Conservation (phyloP, 305 asterid genomes). For the Fraxinus sp. region DNA sequence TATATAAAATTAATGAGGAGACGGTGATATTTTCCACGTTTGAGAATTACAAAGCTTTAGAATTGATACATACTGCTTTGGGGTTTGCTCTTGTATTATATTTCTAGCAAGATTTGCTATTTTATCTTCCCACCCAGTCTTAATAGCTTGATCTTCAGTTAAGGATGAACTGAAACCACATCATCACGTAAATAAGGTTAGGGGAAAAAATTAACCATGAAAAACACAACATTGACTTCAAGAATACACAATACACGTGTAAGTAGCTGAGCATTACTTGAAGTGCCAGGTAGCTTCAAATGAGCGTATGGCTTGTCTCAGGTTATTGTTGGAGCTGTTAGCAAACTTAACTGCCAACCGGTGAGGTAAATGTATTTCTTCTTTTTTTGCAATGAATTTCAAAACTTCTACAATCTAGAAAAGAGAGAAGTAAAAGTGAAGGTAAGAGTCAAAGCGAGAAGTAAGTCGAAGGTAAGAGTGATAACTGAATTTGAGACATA, state of each 20-base stretch:
- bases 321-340: conserved; percentile 64
- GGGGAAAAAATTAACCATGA: conserved; percentile 14
- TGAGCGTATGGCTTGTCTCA: conserved; percentile 85
- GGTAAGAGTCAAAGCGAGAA: neutral
- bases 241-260: neutral
- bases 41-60: neutral
- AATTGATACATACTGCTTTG: conserved; percentile 60
- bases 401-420: conserved; percentile 63
- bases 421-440: conserved; percentile 16
- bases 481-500: neutral
- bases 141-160: conserved; percentile 59
- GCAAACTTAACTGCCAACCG: conserved; percentile 61
- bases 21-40: neutral
- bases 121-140: conserved; percentile 87
- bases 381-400: conserved; percentile 63
- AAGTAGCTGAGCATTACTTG: conserved; percentile 38
- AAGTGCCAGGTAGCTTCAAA: conserved; percentile 85
- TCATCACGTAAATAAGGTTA: conserved; percentile 23
- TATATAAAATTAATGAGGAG: neutral
- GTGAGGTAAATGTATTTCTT: conserved; percentile 55
- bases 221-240: neutral
- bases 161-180: conserved; percentile 50
- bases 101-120: conserved; percentile 68
- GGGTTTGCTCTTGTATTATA: conserved; percentile 78
- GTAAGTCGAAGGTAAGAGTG: neutral